phyloP scores from a whole-genome alignment of 345 rosid species.

The Tarenaya hassleriana region DNA sequence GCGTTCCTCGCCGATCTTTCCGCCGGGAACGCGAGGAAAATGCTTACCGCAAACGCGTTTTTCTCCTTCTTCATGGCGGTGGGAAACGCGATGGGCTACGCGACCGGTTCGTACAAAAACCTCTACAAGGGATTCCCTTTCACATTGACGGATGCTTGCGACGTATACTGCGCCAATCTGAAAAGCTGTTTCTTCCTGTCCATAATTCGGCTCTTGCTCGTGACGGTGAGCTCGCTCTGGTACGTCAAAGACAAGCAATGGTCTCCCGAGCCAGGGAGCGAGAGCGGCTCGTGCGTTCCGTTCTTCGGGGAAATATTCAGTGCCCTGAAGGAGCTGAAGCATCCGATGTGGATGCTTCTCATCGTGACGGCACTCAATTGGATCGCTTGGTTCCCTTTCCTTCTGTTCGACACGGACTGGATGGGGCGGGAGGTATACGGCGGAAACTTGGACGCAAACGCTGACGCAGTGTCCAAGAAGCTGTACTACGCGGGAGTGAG shows the following conservation, averaged over 20 bases:
- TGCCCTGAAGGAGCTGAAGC: constrained; percentile 44
- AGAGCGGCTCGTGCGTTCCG: background rate
- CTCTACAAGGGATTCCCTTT: constrained; percentile 58
- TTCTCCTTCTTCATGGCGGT: constrained; percentile 89
- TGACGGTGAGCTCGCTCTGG: constrained; percentile 37
- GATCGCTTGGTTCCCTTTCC: constrained; percentile 86
- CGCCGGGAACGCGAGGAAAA: constrained; percentile 41
- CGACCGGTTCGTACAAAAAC: constrained; percentile 60
- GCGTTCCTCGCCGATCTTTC: constrained; percentile 81
- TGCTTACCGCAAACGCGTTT: constrained; percentile 45
- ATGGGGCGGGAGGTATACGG: constrained; percentile 90
- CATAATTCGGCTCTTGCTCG: constrained; percentile 36
- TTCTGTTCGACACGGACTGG: constrained; percentile 81
- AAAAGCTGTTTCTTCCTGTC: constrained; percentile 67
- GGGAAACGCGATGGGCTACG: constrained; percentile 78
- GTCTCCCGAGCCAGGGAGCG: constrained; percentile 11
- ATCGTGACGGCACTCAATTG: constrained; percentile 70
- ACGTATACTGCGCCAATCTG: constrained; percentile 71
- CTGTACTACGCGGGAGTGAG: constrained; percentile 63
- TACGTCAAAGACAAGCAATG: constrained; percentile 42
- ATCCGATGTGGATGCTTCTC: constrained; percentile 62
- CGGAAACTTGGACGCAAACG: constrained; percentile 31
- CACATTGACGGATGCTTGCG: constrained; percentile 60
- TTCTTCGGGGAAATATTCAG: constrained; percentile 34
- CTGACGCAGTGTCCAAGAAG: constrained; percentile 3